phyloP scores from a whole-genome alignment of 768 basidiomycete genomes.

The Boletellus ananiceps region DNA sequence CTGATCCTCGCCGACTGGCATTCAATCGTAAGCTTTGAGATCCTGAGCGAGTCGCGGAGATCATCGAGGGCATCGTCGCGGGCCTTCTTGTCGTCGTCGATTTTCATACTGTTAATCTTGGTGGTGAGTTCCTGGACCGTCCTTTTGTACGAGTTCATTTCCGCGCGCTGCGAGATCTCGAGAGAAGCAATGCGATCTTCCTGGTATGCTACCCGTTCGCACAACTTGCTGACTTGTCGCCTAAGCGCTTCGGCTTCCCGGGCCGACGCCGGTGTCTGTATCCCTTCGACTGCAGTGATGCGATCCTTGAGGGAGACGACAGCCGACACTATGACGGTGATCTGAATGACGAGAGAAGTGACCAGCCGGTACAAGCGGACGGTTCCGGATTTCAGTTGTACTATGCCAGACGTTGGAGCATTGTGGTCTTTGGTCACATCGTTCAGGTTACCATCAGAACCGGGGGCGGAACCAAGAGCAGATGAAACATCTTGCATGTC shows the following conservation, averaged over 20 bases:
- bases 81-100: slow-evolving; percentile 4
- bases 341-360: not conserved
- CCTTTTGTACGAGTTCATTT: slow-evolving; percentile 1
- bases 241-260: slow-evolving; percentile 3
- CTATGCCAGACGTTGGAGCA: not conserved
- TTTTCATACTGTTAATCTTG: not conserved
- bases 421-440: not conserved
- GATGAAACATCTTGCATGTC: not conserved
- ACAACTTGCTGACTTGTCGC: slow-evolving; percentile 8
- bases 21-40: slow-evolving; percentile 5
- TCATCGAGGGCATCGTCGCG: slow-evolving; percentile 2
- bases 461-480: not conserved
- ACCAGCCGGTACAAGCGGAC: slow-evolving; percentile 3
- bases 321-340: slow-evolving; percentile 5
- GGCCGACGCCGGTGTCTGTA: not conserved
- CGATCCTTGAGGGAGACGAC: slow-evolving; percentile 19
- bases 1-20: slow-evolving; percentile 13
- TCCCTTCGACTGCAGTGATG: slow-evolving; percentile 12
- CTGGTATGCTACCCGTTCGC: slow-evolving; percentile 10
- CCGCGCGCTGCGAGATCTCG: slow-evolving; percentile 6
- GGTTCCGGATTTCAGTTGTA: slow-evolving; percentile 4
- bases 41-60: slow-evolving; percentile 4
- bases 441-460: not conserved
- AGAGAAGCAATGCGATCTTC: slow-evolving; percentile 9
- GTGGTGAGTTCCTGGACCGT: slow-evolving; percentile 11